phyloP scores from a whole-genome alignment of 306 rosid species.

The Echinosophora koreensis region DNA sequence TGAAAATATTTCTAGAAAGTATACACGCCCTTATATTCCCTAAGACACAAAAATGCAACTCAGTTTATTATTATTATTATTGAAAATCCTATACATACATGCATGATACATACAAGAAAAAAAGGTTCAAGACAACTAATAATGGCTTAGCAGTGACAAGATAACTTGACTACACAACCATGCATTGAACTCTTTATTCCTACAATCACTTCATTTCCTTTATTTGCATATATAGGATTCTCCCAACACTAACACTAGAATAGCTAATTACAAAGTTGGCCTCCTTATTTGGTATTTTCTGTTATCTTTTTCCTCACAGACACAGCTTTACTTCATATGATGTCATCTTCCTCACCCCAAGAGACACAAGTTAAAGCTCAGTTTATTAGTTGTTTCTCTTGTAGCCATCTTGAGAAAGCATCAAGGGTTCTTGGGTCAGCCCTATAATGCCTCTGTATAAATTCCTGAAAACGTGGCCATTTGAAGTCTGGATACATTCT shows the following conservation, averaged over 20 bases:
- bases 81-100: background rate
- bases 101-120: conserved; percentile 39
- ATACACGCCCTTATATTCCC: no score
- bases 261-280: no score
- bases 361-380: no score
- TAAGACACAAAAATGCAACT: conserved; percentile 17
- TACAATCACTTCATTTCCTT: conserved; percentile 6
- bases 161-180: conserved; percentile 43
- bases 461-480: conserved; percentile 72
- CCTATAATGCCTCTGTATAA: conserved; percentile 76
- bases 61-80: background rate
- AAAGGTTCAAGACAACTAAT: conserved; percentile 41
- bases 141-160: conserved; percentile 42
- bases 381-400: conserved; percentile 42
- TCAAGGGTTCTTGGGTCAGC: conserved; percentile 69
- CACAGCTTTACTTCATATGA: conserved; percentile 48
- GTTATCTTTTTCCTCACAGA: no score
- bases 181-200: conserved; percentile 54
- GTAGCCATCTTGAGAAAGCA: conserved; percentile 70
- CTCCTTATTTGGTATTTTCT: no score
- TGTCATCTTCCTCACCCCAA: conserved; percentile 44
- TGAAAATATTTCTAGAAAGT: no score
- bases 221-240: conserved; percentile 43
- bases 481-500: conserved; percentile 74
- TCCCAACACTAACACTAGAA: conserved; percentile 46